Base-by-base conservation (phyloP, 768 basidiomycete species). In the Pulveroboletus sp. region DNA sequence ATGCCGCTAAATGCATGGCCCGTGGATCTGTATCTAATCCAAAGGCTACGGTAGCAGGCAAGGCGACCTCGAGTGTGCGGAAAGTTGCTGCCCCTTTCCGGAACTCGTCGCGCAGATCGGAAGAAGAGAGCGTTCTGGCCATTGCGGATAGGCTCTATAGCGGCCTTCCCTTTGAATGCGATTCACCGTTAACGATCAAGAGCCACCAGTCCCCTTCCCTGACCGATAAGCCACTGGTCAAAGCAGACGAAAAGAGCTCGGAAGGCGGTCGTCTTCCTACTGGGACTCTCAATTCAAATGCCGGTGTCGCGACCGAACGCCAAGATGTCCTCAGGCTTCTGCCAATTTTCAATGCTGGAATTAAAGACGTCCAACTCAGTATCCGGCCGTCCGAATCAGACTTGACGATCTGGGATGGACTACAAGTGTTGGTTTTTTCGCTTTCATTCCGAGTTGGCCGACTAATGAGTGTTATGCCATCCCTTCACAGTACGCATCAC, bases 331-430 rank as follows among this genome's bases (percentile, higher is more conserved):
- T 7, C 11, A 39, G 13, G 5, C 28, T 28, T 17, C 35, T 14
- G 15, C 43, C 2, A 15, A 30, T 41, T 15, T 4, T 40, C 21
- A 42, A 33, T 17, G 27, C 42, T 11, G 30, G 37, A 6, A 26
- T 43, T 17, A 37, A 55, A 10, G 55, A 63, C 11, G 14, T 68
- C 7, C 46, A 35, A 10, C 46, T 66, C 7, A 14, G 8, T 31
- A 31, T 31, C 30, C 30, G 11, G 11, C 30, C 30, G 9, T 8
- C 30, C 30, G 30, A 31, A 31, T 31, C 30, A 31, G 30, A 31
- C 30, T 8, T 31, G 30, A 31, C 30, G 30, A 31, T 33, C 32
- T 66, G 64, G 66, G 66, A 66, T 11, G 57, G 51, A 17, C 45
- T 51, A 5, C 30, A 11, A 30, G 43, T 40, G 65, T 66, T 21